These are phyloP conservation scores for Russula emetica DNA, from an alignment of 768 basidiomycete species.

Conservation along the genomic window DNA sequence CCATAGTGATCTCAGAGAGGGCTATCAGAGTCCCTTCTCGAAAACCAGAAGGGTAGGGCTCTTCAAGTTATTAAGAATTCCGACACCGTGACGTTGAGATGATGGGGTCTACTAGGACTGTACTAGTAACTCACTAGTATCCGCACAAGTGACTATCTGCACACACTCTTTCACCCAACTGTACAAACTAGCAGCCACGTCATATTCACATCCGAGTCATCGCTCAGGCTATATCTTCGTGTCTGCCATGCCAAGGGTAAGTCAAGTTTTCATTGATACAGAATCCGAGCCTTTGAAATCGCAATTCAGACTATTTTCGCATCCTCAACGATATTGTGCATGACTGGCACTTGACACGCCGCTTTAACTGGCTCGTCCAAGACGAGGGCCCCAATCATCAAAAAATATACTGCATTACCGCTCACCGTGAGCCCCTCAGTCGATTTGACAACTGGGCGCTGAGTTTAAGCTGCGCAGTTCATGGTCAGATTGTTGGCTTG, in stretches of 20 bases:
- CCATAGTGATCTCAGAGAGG: no score
- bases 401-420: neutral
- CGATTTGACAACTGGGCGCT: no score
- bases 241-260: slow-evolving; percentile 7
- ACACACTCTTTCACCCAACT: neutral
- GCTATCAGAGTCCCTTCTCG: no score
- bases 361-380: neutral
- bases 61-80: no score
- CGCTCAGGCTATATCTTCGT: neutral
- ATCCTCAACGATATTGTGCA: slow-evolving; percentile 17
- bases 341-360: neutral
- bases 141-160: neutral
- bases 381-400: neutral
- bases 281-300: neutral
- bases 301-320: slow-evolving; percentile 3
- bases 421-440: no score
- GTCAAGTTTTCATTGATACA: neutral
- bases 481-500: no score
- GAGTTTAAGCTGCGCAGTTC: no score
- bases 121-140: no score
- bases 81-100: no score
- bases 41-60: no score
- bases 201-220: neutral
- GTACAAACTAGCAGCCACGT: neutral
- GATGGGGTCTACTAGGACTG: no score